Evolutionary conservation across 2,329 filamentous ascomycete species (phyloP).

Genomic region (Fusarium virguliforme): DNA sequence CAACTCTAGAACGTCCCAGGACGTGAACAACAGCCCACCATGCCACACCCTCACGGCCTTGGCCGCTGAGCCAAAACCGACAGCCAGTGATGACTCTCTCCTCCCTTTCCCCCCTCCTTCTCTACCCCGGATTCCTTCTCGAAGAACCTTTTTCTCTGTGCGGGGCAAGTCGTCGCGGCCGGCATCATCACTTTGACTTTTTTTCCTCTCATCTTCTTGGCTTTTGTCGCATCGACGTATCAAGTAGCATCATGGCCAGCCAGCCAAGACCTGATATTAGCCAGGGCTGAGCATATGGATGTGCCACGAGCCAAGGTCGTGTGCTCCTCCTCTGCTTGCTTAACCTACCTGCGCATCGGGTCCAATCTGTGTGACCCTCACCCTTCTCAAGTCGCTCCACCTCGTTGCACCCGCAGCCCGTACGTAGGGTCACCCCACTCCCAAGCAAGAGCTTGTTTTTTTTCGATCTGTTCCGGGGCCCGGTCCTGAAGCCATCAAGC

Average conservation of each 20-base stretch:
- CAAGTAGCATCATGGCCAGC: background rate
- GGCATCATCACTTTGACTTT: constrained; percentile 27
- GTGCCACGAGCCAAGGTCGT: constrained; percentile 11
- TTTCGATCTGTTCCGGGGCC: constrained; percentile 8
- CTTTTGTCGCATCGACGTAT: constrained; percentile 6
- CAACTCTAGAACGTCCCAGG: constrained; percentile 44
- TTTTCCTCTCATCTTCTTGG: constrained; percentile 15
- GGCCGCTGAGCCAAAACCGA: constrained; percentile 7
- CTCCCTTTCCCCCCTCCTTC: background rate
- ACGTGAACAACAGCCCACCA: constrained; percentile 43
- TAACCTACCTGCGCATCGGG: constrained; percentile 12
- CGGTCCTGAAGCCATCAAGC: constrained; percentile 10
- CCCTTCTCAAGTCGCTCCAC: constrained; percentile 18
- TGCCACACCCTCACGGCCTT: constrained; percentile 39
- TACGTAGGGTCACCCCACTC: constrained; percentile 7
- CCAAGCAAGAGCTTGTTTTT: constrained; percentile 10
- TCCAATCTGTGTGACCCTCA: constrained; percentile 6
- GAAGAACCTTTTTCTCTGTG: constrained; percentile 23
- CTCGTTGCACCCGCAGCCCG: constrained; percentile 17
- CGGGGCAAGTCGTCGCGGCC: constrained; percentile 31
- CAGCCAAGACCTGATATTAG: constrained; percentile 3
- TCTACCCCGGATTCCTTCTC: constrained; percentile 47
- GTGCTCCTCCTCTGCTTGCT: background rate
- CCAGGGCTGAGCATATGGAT: background rate
- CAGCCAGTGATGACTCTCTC: background rate